phyloP scores from a whole-genome alignment of 495 filamentous ascomycete genomes.

The Chaetomium cochliodes region DNA sequence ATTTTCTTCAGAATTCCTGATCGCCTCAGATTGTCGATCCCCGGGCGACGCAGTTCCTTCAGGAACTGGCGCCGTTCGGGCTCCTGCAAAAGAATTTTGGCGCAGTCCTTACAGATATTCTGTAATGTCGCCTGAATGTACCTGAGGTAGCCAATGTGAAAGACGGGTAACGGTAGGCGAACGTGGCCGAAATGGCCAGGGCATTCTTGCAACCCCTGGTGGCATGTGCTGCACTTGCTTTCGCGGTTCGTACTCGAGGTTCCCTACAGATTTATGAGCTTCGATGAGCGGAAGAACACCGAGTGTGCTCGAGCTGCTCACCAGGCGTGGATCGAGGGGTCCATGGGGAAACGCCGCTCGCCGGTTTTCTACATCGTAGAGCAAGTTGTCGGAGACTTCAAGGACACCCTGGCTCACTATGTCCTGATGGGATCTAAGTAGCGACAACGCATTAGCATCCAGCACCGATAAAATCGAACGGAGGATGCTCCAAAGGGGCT shows the following conservation, averaged over 20 bases:
- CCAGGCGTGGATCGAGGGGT: conserved; percentile 78
- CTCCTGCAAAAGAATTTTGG: conserved; percentile 75
- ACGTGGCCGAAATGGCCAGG: conserved; percentile 96
- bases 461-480: not conserved
- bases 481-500: not conserved
- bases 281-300: not conserved
- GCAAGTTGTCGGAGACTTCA: conserved; percentile 83
- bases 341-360: conserved; percentile 73
- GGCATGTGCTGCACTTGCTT: conserved; percentile 73
- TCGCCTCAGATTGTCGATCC: conserved; percentile 81
- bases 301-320: conserved; percentile 26
- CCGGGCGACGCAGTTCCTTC: conserved; percentile 72
- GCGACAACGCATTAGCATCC: conserved; percentile 16
- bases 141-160: conserved; percentile 94
- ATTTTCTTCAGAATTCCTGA: conserved; percentile 79
- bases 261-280: conserved; percentile 50
- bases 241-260: conserved; percentile 69
- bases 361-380: conserved; percentile 80
- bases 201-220: conserved; percentile 70
- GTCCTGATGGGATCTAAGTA: conserved; percentile 76
- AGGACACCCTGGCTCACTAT: conserved; percentile 91
- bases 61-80: conserved; percentile 68
- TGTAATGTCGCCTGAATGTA: conserved; percentile 85
- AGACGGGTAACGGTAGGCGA: conserved; percentile 81
- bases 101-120: conserved; percentile 88